Conservation (phyloP, 2,329 filamentous ascomycete species). For the Acephala macrosclerotiorum region DNA sequence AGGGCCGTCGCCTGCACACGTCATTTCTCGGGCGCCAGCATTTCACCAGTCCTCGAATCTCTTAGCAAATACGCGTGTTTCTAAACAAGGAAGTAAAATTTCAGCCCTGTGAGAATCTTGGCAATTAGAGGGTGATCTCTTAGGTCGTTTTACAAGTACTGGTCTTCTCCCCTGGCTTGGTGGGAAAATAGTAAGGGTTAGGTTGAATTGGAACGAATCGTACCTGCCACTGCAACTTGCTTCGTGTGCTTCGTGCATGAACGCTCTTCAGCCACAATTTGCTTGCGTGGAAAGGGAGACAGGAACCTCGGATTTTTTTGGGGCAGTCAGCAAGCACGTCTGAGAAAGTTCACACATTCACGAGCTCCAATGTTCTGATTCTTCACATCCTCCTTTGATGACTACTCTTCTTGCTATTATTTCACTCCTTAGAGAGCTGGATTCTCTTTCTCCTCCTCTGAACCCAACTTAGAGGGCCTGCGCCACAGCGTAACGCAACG, state of each 20-base stretch:
- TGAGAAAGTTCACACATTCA: neutral
- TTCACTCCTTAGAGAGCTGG: neutral
- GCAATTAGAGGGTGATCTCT: neutral
- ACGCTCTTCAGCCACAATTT: slow-evolving; percentile 4
- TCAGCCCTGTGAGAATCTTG: slow-evolving; percentile 4
- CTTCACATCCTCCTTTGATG: neutral
- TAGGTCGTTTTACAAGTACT: neutral
- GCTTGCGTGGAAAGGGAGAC: neutral
- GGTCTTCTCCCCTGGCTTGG: neutral
- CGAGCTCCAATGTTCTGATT: neutral
- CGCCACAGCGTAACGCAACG: slow-evolving; percentile 5
- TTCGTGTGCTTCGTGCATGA: neutral
- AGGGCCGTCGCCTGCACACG: too few species aligned
- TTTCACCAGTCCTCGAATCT: too few species aligned
- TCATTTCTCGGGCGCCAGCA: too few species aligned
- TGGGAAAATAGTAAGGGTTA: neutral
- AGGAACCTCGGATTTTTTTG: neutral
- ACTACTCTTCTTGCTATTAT: neutral
- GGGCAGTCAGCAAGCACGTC: neutral
- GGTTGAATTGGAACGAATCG: neutral
- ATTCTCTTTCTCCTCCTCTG: neutral
- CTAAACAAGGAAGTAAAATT: neutral
- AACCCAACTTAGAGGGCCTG: neutral
- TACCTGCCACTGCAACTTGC: slow-evolving; percentile 1
- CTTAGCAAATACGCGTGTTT: neutral